These are phyloP conservation scores for Anisodus acutangulus DNA, from an alignment of 257 asterid species.

Conservation along the genomic window DNA sequence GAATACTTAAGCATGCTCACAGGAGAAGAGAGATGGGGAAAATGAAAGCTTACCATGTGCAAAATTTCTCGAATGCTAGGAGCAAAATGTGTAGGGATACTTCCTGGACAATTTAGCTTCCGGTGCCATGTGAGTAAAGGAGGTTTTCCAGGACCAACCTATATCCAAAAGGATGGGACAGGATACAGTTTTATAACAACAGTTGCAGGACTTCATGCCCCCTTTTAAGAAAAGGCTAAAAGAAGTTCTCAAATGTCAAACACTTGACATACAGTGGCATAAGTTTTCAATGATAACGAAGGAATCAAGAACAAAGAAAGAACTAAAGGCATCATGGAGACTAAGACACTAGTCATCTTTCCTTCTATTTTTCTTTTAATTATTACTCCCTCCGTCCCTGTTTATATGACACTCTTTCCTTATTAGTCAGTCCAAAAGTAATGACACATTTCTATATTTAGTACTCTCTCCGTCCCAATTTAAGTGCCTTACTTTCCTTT, in stretches of 20 bases:
- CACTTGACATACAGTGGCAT: neutral
- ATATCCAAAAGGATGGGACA: neutral
- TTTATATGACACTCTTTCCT: no score
- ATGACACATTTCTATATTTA: no score
- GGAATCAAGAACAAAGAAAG: slow-evolving; percentile 11
- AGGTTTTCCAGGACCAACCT: slow-evolving; percentile 65
- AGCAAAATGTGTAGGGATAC: slow-evolving; percentile 59
- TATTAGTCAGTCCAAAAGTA: no score
- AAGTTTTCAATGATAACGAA: neutral
- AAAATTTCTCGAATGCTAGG: slow-evolving; percentile 65
- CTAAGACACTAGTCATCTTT: neutral
- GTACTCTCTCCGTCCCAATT: no score
- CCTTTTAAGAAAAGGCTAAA: neutral
- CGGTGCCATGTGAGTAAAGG: slow-evolving; percentile 83
- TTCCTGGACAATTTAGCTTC: slow-evolving; percentile 54
- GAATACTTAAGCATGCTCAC: neutral
- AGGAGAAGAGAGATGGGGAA: neutral
- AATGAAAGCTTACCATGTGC: slow-evolving; percentile 55
- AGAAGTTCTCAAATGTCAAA: neutral
- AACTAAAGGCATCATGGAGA: neutral
- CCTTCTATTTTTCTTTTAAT: neutral
- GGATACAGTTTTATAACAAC: neutral
- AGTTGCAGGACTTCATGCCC: neutral
- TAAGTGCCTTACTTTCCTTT: no score
- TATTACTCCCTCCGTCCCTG: neutral